Evolutionary conservation across 164 flowering plant species (phyloP), one percentile per base, ranked within the genome.

Genomic region (Cinnamomum micranthum): DNA sequence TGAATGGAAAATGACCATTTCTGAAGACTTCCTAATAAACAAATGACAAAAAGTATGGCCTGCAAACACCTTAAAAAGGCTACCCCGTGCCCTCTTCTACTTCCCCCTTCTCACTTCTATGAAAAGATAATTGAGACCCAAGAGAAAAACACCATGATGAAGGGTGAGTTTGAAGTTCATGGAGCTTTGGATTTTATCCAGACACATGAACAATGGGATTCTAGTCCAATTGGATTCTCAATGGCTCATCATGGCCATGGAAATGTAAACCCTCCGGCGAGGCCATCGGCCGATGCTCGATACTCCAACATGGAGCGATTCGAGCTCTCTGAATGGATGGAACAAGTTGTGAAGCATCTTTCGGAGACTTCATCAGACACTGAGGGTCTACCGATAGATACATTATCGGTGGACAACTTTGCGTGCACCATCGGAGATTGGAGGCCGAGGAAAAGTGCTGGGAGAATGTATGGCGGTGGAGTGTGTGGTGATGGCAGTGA

Each of bases 311-410:
- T 66, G 74, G 89, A 81, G 75, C 73, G 66, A 20, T 82, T 72
- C 19, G 92, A 89, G 74, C 86, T 88, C 63, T 83, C 90, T 0
- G 89, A 85, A 28, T 89, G 92, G 95, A 86, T 87, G 51, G 92
- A 89, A 41, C 85, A 86, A 17, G 86, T 83, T 41, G 84, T 88
- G 31, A 84, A 79, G 74, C 90, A 87, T 24, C 86, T 89, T 69
- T 81, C 90, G 0, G 87, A 85, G 13, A 83, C 84, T 77, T 33
- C 79, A 19, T 82, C 87, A 5, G 87, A 83, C 2, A 31, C 50
- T 33, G 78, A 77, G n/a, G 63, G 67, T 58, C 50, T 71, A n/a
- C 72, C 72, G 0, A 20, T 69, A 10, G 75, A 75, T 47, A 31
- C 73, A 55, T 55, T 69, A 50, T 51, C 60, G 27, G 74, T 66